phyloP scores from a whole-genome alignment of 2,329 filamentous ascomycete genomes.

The Colletotrichum ledebouriae region DNA sequence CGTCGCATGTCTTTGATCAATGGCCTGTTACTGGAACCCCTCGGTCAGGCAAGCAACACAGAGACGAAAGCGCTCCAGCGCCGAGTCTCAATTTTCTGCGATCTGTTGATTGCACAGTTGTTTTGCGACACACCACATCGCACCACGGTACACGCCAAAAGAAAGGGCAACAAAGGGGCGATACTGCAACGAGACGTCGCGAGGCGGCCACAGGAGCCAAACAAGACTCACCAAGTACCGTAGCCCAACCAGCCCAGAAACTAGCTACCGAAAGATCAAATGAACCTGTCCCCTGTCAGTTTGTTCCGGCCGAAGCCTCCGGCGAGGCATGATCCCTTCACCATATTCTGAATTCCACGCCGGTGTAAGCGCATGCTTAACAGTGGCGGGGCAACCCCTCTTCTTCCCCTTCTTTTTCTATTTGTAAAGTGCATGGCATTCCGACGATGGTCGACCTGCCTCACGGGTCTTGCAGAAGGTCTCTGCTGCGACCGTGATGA shows the following conservation, averaged over 20 bases:
- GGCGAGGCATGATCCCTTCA: slow-evolving; percentile 26
- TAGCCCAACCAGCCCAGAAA: neutral
- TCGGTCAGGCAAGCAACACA: slow-evolving; percentile 4
- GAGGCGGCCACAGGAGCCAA: slow-evolving; percentile 12
- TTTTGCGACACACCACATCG: slow-evolving; percentile 2
- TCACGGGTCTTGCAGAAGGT: too few relatives aligned
- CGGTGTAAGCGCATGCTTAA: slow-evolving; percentile 1
- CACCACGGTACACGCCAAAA: neutral
- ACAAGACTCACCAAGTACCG: slow-evolving; percentile 5
- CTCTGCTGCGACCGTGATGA: slow-evolving; percentile 19
- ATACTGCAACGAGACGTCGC: neutral
- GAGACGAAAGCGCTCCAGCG: slow-evolving; percentile 8
- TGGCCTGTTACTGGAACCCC: slow-evolving; percentile 14
- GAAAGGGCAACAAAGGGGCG: neutral
- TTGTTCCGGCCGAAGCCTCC: slow-evolving; percentile 22
- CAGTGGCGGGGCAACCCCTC: slow-evolving; percentile 2
- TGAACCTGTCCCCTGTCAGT: slow-evolving; percentile 18
- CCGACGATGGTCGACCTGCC: slow-evolving; percentile 11
- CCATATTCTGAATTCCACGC: neutral
- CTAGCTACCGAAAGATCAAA: slow-evolving; percentile 26
- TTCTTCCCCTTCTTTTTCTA: neutral
- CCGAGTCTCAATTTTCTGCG: neutral
- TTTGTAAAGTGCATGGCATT: neutral
- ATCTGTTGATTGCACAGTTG: neutral
- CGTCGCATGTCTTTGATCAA: slow-evolving; percentile 23